A percentile compares a stretch with the other conserved stretches of the same genome.
Conservation (phyloP, 1,284 basidiomycete genomes). For the Wolfiporia cocos region DNA sequence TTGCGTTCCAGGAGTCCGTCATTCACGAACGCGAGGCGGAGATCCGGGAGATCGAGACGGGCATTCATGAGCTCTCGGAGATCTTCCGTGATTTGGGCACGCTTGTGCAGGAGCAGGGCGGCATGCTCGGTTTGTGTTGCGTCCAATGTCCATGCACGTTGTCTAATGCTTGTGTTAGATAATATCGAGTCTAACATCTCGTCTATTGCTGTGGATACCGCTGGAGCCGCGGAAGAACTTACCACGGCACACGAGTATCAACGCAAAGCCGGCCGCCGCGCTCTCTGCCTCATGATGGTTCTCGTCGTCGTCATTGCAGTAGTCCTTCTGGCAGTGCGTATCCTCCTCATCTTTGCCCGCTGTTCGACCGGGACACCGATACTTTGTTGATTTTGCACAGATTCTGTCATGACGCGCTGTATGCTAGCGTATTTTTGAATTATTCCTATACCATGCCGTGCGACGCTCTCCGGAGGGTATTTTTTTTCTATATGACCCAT, state of each 20-base stretch:
- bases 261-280: slow-evolving; percentile 86
- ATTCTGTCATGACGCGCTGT: slow-evolving; percentile 21
- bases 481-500: too few relatives aligned
- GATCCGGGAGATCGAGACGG: slow-evolving; percentile 95
- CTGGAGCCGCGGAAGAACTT: slow-evolving; percentile 84
- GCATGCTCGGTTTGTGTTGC: slow-evolving; percentile 75
- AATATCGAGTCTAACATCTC: slow-evolving; percentile 96
- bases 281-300: slow-evolving; percentile 86
- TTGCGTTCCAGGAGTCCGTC: slow-evolving; percentile 94
- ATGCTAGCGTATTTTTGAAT: too few relatives aligned
- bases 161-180: slow-evolving; percentile 59
- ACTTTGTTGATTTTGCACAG: slow-evolving; percentile 19
- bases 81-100: slow-evolving; percentile 97
- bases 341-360: slow-evolving; percentile 20
- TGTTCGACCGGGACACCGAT: slow-evolving; percentile 22
- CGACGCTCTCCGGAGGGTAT: too few relatives aligned
- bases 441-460: too few relatives aligned
- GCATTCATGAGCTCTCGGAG: slow-evolving; percentile 95
- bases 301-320: slow-evolving; percentile 85
- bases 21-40: slow-evolving; percentile 95
- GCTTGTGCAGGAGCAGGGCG: slow-evolving; percentile 91
- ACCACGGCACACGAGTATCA: slow-evolving; percentile 92
- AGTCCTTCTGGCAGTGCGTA: slow-evolving; percentile 86
- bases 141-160: too few relatives aligned
- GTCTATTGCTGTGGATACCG: slow-evolving; percentile 80